Evolutionary conservation across 225 moss, liverwort and hornwort genomes (phyloP).

Genomic region (Neckera pumila): DNA sequence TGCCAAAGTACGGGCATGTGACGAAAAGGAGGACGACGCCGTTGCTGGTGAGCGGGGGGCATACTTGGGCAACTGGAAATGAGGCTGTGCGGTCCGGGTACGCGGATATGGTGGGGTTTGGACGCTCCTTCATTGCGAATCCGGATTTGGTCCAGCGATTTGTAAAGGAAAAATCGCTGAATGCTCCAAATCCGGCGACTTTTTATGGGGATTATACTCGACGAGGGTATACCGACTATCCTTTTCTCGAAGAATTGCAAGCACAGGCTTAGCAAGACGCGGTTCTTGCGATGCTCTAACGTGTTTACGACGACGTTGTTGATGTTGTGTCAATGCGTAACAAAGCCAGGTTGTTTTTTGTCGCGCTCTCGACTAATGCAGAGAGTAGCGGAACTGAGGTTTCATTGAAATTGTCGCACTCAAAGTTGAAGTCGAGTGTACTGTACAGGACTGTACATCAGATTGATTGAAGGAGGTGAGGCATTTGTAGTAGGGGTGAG

Average conservation of each 20-base stretch:
- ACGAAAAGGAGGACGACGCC: constrained; percentile 4
- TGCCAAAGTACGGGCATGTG: constrained; percentile 12
- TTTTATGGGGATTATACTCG: constrained; percentile 29
- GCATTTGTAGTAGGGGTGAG: neutral
- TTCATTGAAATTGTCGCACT: neutral
- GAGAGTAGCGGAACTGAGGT: neutral
- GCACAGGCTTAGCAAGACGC: neutral
- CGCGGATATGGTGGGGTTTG: constrained; percentile 43
- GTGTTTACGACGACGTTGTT: too few species aligned
- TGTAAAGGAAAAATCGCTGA: constrained; percentile 14
- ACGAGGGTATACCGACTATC: constrained; percentile 59
- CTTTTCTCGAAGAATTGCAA: constrained; percentile 27
- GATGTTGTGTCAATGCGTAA: neutral
- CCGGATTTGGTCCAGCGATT: constrained; percentile 46
- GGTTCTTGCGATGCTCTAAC: neutral
- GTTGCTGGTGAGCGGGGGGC: constrained; percentile 40
- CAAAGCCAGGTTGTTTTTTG: neutral
- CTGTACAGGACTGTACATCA: neutral
- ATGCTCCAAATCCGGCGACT: constrained; percentile 3
- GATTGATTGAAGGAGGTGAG: neutral
- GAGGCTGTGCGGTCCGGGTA: constrained; percentile 24
- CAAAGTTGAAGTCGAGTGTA: neutral
- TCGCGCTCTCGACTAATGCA: neutral
- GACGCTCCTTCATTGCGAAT: constrained; percentile 47
- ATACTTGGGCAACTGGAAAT: constrained; percentile 24